Percentiles rank a stretch among this genome's conserved stretches.
phyloP scores from a whole-genome alignment of 2,329 filamentous ascomycete genomes.

The Emergomyces pasteurianus region DNA sequence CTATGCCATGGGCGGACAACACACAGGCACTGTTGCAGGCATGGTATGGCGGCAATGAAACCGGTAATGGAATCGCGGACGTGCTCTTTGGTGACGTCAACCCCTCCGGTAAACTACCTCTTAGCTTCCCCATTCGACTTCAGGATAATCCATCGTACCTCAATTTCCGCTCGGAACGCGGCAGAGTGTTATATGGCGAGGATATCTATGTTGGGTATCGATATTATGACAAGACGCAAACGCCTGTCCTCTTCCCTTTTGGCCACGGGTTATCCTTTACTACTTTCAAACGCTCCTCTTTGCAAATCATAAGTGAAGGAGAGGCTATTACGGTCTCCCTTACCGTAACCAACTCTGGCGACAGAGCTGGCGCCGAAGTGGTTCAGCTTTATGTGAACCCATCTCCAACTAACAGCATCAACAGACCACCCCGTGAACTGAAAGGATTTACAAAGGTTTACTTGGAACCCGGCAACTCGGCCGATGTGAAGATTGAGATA shows the following conservation, averaged over 20 bases:
- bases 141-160: conserved; percentile 65
- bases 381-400: conserved; percentile 44
- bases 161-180: conserved; percentile 60
- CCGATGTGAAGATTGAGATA: conserved; percentile 44
- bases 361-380: conserved; percentile 41
- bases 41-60: conserved; percentile 83
- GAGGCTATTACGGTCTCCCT: conserved; percentile 38
- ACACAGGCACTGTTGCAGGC: conserved; percentile 55
- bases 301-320: conserved; percentile 27
- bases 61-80: conserved; percentile 68
- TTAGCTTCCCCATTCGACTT: conserved; percentile 56
- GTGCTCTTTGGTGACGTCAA: conserved; percentile 63
- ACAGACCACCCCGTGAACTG: conserved; percentile 48
- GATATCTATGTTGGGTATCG: conserved; percentile 72
- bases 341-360: conserved; percentile 42
- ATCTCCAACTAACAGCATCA: conserved; percentile 39
- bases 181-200: conserved; percentile 64
- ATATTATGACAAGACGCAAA: conserved; percentile 61
- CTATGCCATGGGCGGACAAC: conserved; percentile 37
- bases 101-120: conserved; percentile 61
- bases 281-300: conserved; percentile 46
- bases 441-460: conserved; percentile 55
- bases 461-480: conserved; percentile 47
- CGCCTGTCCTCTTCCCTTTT: conserved; percentile 60
- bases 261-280: conserved; percentile 73